Evolutionary conservation across 257 asterid species (phyloP), one percentile per base, ranked within the genome.

Genomic region (Catharanthus roseus): DNA sequence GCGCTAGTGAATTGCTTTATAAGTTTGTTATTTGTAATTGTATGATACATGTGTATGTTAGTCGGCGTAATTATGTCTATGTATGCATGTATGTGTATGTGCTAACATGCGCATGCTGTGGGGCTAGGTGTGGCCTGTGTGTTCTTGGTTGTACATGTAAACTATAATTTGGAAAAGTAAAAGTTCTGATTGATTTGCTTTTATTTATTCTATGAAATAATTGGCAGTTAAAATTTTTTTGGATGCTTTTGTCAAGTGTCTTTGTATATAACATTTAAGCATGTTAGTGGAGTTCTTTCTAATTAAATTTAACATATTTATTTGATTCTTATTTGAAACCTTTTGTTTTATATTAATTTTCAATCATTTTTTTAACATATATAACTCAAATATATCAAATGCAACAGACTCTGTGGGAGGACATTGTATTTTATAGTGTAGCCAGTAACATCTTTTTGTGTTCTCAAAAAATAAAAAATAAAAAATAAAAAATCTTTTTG

Each of bases 11-110:
- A 38, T 24, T 47, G 16, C 31, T 18, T 49, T 6, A 0, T 15
- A 28, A n/a, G n/a, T n/a, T n/a, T n/a, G n/a, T n/a, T n/a, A 18
- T 12, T 10, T 11, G 12, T 21, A 19, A 7, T 15, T 55, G 5
- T 26, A 24, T 60, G 24, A 47, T 16, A 12, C 2, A 44, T 44
- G 21, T 24, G 34, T 55, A 24, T 60, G 66, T 60, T 31, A 31
- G 42, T 31, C 24, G 66, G 42, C 24, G 4, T 53, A 69, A 24
- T 66, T 69, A 11, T 71, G 34, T 44, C 4, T 65, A 39, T 72
- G 63, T 50, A 0, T 63, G 66, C 34, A 6, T 2, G 24, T 42
- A 18, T 15, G 9, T 61, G 51, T 0, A 57, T 36, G 28, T 47
- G 28, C 54, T 6, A 23, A 19, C 64, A 42, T 39, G 24, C 58